Evolutionary conservation across 2,329 filamentous ascomycete genomes (phyloP), one percentile per base, ranked within the genome.

Genomic region (Pestalotiopsis sp.): DNA sequence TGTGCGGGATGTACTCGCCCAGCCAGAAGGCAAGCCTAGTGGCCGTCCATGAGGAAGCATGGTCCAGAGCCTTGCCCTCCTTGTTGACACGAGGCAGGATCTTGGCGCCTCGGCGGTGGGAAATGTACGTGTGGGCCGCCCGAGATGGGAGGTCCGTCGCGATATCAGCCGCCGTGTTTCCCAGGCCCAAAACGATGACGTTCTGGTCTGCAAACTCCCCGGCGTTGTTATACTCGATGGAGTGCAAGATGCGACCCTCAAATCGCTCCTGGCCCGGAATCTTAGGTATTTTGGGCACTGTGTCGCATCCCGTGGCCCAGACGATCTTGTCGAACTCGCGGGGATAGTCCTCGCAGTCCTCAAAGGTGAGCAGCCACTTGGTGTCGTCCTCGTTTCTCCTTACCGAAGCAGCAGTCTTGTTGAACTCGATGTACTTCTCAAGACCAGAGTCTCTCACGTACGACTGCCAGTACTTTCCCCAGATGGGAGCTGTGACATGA

Each of bases 301-400:
- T 64, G 14, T 64, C 62, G 25, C 62, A 55, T 5, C 62, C 62
- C 3, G 62, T 64, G 20, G 62, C 62, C 62, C 62, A 64, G 7
- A 64, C 62, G 9, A 64, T 64, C 45, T 64, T 64, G 13, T 64
- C 62, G 49, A 64, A 64, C 20, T 64, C 62, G n/a, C 62, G 36
- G 9, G 62, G 38, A 14, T 64, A 55, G 6, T 64, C 62, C 20
- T 64, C 62, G 27, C 31, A 36, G 31, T 55, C 62, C 4, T 64
- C 20, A 23, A 64, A 64, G 3, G 11, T 11, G 38, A 64, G 62
- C 1, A 64, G 62, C 62, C 62, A 64, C n/a, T 64, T 64, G 12
- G 62, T 64, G 39, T 55, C 62, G 2, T 25, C 12, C 9, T 64
- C 38, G 27, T 64, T 64, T 14, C 62, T 36, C n/a, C 20, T 5